Evolutionary conservation across 257 asterid genomes (phyloP), one percentile per base, ranked within the genome.

Genomic region (Solanum chilense): DNA sequence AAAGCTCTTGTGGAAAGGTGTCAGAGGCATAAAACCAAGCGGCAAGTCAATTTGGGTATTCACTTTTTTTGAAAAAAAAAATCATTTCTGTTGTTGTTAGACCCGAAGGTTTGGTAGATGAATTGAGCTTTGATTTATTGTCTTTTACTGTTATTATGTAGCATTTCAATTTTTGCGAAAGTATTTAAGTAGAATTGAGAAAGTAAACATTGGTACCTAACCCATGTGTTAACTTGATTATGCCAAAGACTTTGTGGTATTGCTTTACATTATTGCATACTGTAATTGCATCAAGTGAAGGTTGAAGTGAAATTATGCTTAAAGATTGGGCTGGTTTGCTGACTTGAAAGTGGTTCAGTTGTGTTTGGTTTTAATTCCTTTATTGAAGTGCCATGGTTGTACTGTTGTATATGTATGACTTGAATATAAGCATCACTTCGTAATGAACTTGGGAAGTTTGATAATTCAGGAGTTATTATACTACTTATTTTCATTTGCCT

Each of bases 21-120:
- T 84, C 98, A 93, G 83, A 92, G 97, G 93, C 94, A 90, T 83
- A 93, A 86, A 84, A 91, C 95, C 31, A 95, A 95, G 91, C 91
- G 92, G 88, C 99, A 95, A 93, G 90, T 97, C 41, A 95, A 95
- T 95, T 90, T 95, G 88, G 99, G 98, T 95, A 85, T 74, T 84
- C 82, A 71, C 64, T 58, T 66, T 10, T 81, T 14, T 31, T 3
- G 6, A 5, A 4, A 37, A 78, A 45, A 35, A 71, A 45, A 42
- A 80, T 47, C 20, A 5, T 80, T 11, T 29, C 44, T 49, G 1
- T 49, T 47, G 44, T 80, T 18, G 20, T 18, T 56, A 56, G 12
- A 56, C 60, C 3, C 58, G 15, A 49, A 49, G 58, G 20, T 49
- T 49, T 49, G 84, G 44, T 73, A 44, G n/a, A 35, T 47, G 88